phyloP scores from a whole-genome alignment of 2,329 filamentous ascomycete genomes.

The Lachnellula cervina region DNA sequence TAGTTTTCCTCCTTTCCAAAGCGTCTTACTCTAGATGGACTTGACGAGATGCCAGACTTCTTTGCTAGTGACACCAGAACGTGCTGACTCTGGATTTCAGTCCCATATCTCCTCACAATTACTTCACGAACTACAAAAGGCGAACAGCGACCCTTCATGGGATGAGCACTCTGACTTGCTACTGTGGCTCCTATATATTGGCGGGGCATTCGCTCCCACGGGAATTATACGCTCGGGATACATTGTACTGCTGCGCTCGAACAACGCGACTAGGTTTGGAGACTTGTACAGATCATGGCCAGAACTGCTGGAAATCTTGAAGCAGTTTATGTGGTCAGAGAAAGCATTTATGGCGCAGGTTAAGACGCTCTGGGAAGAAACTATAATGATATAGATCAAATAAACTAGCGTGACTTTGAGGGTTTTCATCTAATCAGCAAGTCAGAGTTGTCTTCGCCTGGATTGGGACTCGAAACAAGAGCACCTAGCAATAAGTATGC shows the following conservation, averaged over 20 bases:
- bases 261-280: constrained; percentile 14
- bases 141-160: constrained; percentile 31
- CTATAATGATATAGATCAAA: too few relatives aligned
- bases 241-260: constrained; percentile 21
- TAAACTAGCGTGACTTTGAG: too few relatives aligned
- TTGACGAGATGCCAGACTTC: too few relatives aligned
- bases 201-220: constrained; percentile 35
- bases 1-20: neutral
- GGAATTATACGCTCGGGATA: constrained; percentile 31
- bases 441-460: too few relatives aligned
- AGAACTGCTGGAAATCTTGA: constrained; percentile 30
- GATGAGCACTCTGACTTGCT: constrained; percentile 32
- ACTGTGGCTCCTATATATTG: constrained; percentile 35
- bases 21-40: neutral
- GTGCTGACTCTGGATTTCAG: constrained; percentile 21
- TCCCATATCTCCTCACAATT: constrained; percentile 31
- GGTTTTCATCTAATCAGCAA: too few relatives aligned
- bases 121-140: constrained; percentile 31
- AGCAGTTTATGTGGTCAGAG: constrained; percentile 39
- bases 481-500: too few relatives aligned
- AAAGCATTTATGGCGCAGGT: constrained; percentile 32
- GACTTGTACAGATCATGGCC: constrained; percentile 30
- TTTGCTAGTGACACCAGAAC: too few relatives aligned
- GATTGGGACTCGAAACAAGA: too few relatives aligned
- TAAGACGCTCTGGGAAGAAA: constrained; percentile 33